Evolutionary conservation across 108 stramenopile species (phyloP).

Genomic region (Cylindrotheca fusiformis): DNA sequence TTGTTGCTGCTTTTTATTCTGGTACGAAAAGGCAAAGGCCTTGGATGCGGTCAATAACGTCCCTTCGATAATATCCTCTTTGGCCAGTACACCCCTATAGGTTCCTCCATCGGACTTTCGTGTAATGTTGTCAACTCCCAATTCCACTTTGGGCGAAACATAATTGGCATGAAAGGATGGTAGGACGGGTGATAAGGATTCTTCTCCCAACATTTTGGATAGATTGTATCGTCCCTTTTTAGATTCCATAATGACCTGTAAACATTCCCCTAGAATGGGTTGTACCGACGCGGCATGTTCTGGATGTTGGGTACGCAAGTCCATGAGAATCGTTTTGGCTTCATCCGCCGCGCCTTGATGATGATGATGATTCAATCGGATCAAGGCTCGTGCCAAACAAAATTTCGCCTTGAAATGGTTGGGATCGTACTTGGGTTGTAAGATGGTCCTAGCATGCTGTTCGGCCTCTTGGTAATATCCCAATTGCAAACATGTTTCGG

Average conservation of each 20-base stretch:
- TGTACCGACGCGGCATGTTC: not conserved
- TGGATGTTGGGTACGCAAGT: not conserved
- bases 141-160: constrained; percentile 4
- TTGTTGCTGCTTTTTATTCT: too few species aligned
- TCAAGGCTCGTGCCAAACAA: constrained; percentile 16
- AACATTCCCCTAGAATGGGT: constrained; percentile 4
- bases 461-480: constrained; percentile 13
- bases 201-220: constrained; percentile 13
- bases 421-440: not conserved
- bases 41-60: constrained; percentile 9
- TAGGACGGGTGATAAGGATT: too few species aligned
- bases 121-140: constrained; percentile 10
- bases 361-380: too few species aligned
- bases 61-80: constrained; percentile 2
- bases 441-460: not conserved
- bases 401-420: constrained; percentile 21
- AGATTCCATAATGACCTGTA: not conserved
- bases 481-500: constrained; percentile 13
- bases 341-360: constrained; percentile 4
- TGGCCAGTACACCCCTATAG: constrained; percentile 16
- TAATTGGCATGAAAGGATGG: constrained; percentile 23
- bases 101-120: too few species aligned
- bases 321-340: constrained; percentile 1
- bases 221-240: constrained; percentile 14
- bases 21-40: constrained; percentile 11